Conservation (phyloP, 2,329 filamentous ascomycete species). For the Apiospora marii region DNA sequence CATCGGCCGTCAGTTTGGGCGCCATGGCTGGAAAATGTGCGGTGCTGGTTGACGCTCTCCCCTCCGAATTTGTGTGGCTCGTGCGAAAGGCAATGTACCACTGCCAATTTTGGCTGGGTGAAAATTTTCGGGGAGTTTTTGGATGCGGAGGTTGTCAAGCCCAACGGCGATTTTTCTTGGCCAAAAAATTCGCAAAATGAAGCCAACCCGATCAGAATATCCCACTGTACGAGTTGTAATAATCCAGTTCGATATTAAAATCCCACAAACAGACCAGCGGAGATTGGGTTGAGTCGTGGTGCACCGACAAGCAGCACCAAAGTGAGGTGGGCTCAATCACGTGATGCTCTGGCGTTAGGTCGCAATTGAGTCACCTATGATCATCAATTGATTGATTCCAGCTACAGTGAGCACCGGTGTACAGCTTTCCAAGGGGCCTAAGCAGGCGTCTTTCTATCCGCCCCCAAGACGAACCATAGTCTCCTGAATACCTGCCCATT, state of each 20-base stretch:
- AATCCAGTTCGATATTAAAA: not conserved
- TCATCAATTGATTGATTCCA: not conserved
- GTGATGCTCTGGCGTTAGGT: slow-evolving; percentile 28
- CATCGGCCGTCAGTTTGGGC: slow-evolving; percentile 72
- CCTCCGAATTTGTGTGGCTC: slow-evolving; percentile 16
- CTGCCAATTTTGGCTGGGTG: slow-evolving; percentile 21
- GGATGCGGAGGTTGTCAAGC: slow-evolving; percentile 4
- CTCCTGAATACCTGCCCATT: not conserved
- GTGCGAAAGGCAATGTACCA: slow-evolving; percentile 20
- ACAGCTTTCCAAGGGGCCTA: not conserved
- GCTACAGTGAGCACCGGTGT: not conserved
- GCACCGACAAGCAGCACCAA: not conserved
- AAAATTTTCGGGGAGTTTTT: slow-evolving; percentile 11
- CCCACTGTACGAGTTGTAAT: not conserved
- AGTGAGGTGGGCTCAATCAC: slow-evolving; percentile 31
- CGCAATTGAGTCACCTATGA: not conserved
- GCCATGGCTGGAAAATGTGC: slow-evolving; percentile 46
- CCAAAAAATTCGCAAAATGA: not conserved
- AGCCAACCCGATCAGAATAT: not conserved
- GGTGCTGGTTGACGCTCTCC: slow-evolving; percentile 18
- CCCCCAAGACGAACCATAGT: not conserved
- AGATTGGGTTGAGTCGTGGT: slow-evolving; percentile 7
- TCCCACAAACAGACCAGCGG: not conserved
- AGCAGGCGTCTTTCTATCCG: not conserved
- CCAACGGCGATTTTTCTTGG: not conserved